phyloP scores from a whole-genome alignment of 768 basidiomycete species.

The Termitomyces sp. region DNA sequence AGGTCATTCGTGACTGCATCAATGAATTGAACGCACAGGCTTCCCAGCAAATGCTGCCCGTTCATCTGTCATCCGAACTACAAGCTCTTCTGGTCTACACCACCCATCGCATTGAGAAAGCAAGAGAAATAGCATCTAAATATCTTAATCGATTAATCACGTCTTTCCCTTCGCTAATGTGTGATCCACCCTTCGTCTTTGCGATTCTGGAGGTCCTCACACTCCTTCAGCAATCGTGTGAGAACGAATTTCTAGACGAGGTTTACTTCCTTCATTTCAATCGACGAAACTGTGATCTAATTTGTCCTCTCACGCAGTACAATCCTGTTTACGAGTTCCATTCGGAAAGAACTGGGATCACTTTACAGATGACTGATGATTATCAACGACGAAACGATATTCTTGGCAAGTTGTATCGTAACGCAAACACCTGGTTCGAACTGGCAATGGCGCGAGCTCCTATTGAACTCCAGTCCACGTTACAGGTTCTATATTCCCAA shows the following conservation, averaged over 20 bases:
- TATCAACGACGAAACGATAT: conserved; percentile 86
- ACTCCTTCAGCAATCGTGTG: conserved; percentile 79
- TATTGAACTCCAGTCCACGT: conserved; percentile 85
- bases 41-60: conserved; percentile 74
- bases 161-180: conserved; percentile 93
- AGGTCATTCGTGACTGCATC: conserved; percentile 81
- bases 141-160: conserved; percentile 84
- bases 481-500: conserved; percentile 60
- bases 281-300: neutral
- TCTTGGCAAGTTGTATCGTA: conserved; percentile 65
- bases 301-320: conserved; percentile 49
- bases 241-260: conserved; percentile 91
- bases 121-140: conserved; percentile 76
- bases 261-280: conserved; percentile 33
- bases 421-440: conserved; percentile 83
- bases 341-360: conserved; percentile 74
- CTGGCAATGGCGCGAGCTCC: conserved; percentile 86
- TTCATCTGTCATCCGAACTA: conserved; percentile 66
- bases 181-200: conserved; percentile 82
- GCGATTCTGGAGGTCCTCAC: conserved; percentile 91
- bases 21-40: conserved; percentile 70
- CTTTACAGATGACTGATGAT: conserved; percentile 79
- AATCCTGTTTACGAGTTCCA: conserved; percentile 82
- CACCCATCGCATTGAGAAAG: conserved; percentile 80
- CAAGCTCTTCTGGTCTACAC: conserved; percentile 70